Base-by-base conservation (phyloP, 768 basidiomycete genomes). In the Boletus vinaceobasis region DNA sequence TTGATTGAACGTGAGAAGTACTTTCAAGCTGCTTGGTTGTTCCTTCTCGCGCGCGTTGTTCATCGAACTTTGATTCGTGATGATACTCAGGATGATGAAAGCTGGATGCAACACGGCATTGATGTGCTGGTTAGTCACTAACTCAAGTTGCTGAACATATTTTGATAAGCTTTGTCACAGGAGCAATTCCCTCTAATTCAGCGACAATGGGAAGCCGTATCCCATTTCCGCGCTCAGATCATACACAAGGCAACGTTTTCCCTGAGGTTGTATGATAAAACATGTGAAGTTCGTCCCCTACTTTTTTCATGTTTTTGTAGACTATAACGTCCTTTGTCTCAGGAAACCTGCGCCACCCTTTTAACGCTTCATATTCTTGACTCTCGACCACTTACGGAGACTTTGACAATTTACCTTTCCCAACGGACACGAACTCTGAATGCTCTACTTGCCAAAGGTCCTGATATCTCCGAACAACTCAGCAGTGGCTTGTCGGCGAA, bases 161-260 rank as follows among this genome's bases (percentile, higher is more conserved):
- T 7, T 33, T 58, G 37, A 58, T 43, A 29, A 14, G 15, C 10
- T 40, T 36, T 39, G 5, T 39, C 43, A 15, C 64, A 94, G 93
- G 82, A 83, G 44, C 90, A 94, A 71, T 88, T 95, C 60, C 92
- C 94, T 27, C 75, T 98, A 5, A 83, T 93, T 4, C 88, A 93
- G 60, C 86, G 92, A 35, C 95, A 98, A 71, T 98, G 94, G 95
- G 95, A 96, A 53, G 79, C 83, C 1, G 83, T 98, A 8, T 83
- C 85, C 5, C 90, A 89, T 60, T 93, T 96, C 66, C 86, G 93
- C 42, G 76, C 86, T 1, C 93, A 96, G 65, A 95, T 98, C 58
- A 82, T 89, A 21, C 89, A 94, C 61, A 87, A 85, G 64, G 90
- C 94, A n/a, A 92, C 86, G 0, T 68, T 90, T 43, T 87, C 84